Evolutionary conservation across 2,329 filamentous ascomycete species (phyloP).

Genomic region (Fusarium devonianum): DNA sequence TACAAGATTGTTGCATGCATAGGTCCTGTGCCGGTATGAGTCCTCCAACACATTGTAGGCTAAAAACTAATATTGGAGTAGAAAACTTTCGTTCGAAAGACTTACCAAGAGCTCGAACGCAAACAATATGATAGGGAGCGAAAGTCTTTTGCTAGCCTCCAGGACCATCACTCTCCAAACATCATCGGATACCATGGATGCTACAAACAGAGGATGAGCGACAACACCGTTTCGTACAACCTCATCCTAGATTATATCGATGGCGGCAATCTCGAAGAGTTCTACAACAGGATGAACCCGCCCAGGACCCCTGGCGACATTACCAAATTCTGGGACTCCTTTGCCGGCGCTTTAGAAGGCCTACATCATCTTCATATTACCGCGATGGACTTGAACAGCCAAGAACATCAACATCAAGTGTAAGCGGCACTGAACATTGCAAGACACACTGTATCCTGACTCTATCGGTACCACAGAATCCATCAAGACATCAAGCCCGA

Average conservation of each 20-base stretch:
- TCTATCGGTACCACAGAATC: background rate
- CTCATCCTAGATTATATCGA: slow-evolving; percentile 12
- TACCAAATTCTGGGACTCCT: slow-evolving; percentile 6
- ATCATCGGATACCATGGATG: slow-evolving; percentile 14
- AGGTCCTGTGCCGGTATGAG: background rate
- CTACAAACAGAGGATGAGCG: background rate
- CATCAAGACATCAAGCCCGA: slow-evolving; percentile 27
- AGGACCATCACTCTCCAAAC: background rate
- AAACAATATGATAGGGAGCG: slow-evolving; percentile 13
- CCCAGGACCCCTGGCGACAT: background rate
- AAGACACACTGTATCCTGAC: background rate
- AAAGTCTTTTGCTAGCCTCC: background rate
- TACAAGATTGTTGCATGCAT: slow-evolving; percentile 2
- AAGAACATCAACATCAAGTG: background rate
- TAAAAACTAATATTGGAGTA: background rate
- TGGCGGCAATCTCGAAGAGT: slow-evolving; percentile 4
- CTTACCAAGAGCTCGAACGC: background rate
- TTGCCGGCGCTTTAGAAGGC: slow-evolving; percentile 6
- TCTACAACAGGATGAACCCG: background rate
- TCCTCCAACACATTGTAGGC: background rate
- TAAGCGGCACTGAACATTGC: background rate
- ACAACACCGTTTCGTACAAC: slow-evolving; percentile 4
- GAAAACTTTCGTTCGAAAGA: slow-evolving; percentile 4
- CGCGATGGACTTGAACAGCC: background rate
- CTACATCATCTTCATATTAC: slow-evolving; percentile 3